These are phyloP conservation scores for Cubamyces lactineus DNA, from an alignment of 768 basidiomycete genomes.

Conservation along the genomic window DNA sequence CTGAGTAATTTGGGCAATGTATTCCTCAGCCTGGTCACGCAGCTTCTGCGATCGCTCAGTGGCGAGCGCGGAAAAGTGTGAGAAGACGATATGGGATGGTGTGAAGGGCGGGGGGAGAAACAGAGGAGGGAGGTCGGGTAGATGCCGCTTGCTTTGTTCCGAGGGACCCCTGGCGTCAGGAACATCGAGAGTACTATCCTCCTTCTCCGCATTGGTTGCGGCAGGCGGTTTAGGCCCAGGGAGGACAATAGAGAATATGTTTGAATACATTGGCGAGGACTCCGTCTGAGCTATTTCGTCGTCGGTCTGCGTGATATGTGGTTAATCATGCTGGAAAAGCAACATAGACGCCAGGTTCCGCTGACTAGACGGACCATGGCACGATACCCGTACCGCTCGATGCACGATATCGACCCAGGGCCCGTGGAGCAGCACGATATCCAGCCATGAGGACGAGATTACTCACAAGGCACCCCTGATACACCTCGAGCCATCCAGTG, in stretches of 20 bases:
- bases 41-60: slow-evolving; percentile 54
- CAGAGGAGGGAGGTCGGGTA: slow-evolving; percentile 60
- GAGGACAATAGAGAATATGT: slow-evolving; percentile 34
- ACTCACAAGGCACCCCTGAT: slow-evolving; percentile 70
- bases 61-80: slow-evolving; percentile 64
- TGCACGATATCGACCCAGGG: not conserved
- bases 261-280: slow-evolving; percentile 41
- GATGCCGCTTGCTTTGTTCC: slow-evolving; percentile 31
- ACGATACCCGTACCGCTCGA: slow-evolving; percentile 5
- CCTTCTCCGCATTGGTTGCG: slow-evolving; percentile 1
- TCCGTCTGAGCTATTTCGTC: slow-evolving; percentile 30
- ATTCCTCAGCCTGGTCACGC: slow-evolving; percentile 60
- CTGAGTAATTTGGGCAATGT: slow-evolving; percentile 55
- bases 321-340: slow-evolving; percentile 6
- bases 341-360: slow-evolving; percentile 9
- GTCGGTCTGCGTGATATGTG: slow-evolving; percentile 28
- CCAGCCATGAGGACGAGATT: not conserved
- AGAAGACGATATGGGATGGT: slow-evolving; percentile 72
- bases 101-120: slow-evolving; percentile 80
- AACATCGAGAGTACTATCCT: slow-evolving; percentile 4
- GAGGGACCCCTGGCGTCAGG: slow-evolving; percentile 32
- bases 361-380: slow-evolving; percentile 10
- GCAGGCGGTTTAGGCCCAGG: slow-evolving; percentile 24
- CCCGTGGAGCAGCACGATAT: not conserved
- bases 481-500: slow-evolving; percentile 75